Evolutionary conservation across 1,139 yeast species (phyloP).

Genomic region (Candida tetrigidarum): DNA sequence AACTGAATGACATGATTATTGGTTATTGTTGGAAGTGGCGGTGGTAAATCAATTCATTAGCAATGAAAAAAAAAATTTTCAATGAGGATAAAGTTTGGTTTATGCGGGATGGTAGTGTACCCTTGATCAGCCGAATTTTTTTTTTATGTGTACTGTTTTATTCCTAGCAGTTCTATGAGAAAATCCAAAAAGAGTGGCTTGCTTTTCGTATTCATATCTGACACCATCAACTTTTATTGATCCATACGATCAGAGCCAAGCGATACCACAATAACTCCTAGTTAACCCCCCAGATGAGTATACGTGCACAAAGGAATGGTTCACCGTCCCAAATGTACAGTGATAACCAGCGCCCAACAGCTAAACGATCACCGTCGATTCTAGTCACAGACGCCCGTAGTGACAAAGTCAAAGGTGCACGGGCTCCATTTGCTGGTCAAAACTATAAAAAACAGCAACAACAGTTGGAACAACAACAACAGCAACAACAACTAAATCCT

Average conservation of each 20-base stretch:
- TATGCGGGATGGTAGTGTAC: background rate
- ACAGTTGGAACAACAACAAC: conserved; percentile 21
- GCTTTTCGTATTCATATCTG: too few species aligned
- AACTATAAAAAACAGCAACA: conserved; percentile 46
- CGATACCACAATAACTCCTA: too few species aligned
- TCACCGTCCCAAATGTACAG: conserved; percentile 11
- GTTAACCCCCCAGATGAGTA: conserved; percentile 1
- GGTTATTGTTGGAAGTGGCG: background rate
- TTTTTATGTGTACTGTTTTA: background rate
- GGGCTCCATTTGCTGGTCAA: conserved; percentile 89
- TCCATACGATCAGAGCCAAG: too few species aligned
- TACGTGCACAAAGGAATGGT: conserved; percentile 9
- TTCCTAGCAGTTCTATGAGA: background rate
- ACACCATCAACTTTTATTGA: background rate
- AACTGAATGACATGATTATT: conserved; percentile 33
- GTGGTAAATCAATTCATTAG: background rate
- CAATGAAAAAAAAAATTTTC: conserved; percentile 5
- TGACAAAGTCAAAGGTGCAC: conserved; percentile 54
- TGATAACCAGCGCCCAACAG: conserved; percentile 53
- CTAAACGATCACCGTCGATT: conserved; percentile 92
- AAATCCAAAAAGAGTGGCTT: too few species aligned
- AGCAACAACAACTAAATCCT: conserved; percentile 21
- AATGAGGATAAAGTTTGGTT: background rate
- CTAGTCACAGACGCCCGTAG: conserved; percentile 87
- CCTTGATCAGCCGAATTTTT: background rate